Evolutionary conservation across 1,139 yeast species (phyloP).

Genomic region (Lizanozyma gosingica): DNA sequence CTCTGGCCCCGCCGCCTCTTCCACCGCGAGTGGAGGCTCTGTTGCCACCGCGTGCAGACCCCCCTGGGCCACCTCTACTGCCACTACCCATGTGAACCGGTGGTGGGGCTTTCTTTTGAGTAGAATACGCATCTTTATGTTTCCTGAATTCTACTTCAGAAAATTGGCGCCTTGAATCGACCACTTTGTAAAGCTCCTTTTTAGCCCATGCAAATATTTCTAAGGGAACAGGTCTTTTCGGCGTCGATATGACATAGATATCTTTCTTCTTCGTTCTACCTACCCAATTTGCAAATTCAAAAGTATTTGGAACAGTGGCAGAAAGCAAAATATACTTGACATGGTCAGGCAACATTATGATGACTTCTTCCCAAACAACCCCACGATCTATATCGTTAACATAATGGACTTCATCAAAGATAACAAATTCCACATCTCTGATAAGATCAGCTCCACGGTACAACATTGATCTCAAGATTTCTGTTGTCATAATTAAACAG

Average conservation of each 20-base stretch:
- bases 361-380: conserved; percentile 99
- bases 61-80: conserved; percentile 38
- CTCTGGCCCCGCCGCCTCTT: conserved; percentile 17
- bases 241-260: conserved; percentile 90
- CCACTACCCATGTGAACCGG: conserved; percentile 32
- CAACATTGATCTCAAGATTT: conserved; percentile 87
- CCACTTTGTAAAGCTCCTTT: conserved; percentile 55
- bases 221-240: conserved; percentile 91
- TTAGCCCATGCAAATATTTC: conserved; percentile 83
- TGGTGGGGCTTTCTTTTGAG: conserved; percentile 26
- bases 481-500: conserved; percentile 96
- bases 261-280: conserved; percentile 95
- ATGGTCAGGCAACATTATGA: conserved; percentile 92
- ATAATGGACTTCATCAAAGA: conserved; percentile 96
- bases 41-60: conserved; percentile 35
- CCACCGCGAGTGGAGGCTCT: conserved; percentile 15
- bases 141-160: conserved; percentile 53
- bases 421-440: conserved; percentile 94
- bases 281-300: conserved; percentile 97
- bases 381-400: conserved; percentile 97
- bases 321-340: conserved; percentile 82
- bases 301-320: conserved; percentile 96
- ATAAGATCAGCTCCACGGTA: conserved; percentile 94
- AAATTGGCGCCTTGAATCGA: conserved; percentile 66
- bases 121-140: conserved; percentile 47